Conservation (phyloP, 257 asterid species). For the Capsicum pubescens region DNA sequence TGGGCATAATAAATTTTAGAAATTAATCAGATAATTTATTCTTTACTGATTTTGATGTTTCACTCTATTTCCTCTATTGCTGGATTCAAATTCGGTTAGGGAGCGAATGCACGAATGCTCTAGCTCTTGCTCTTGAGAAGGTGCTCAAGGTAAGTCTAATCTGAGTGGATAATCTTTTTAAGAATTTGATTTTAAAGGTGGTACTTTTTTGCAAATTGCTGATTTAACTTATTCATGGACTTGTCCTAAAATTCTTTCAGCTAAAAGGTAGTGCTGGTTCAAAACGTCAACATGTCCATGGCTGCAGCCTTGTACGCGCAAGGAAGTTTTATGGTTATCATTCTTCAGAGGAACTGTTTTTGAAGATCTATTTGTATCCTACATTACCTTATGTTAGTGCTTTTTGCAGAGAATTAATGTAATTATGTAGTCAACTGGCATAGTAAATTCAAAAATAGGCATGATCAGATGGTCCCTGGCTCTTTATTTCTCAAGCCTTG, state of each 20-base stretch:
- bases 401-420: not conserved
- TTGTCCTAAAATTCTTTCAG: slow-evolving; percentile 48
- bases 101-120: slow-evolving; percentile 50
- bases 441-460: not conserved
- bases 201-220: slow-evolving; percentile 32
- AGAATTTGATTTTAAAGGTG: slow-evolving; percentile 23
- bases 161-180: slow-evolving; percentile 26
- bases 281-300: slow-evolving; percentile 92
- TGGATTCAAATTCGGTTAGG: slow-evolving; percentile 51
- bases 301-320: slow-evolving; percentile 81
- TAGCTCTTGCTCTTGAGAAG: slow-evolving; percentile 80
- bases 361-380: slow-evolving; percentile 98
- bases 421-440: not conserved
- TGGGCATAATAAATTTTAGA: not conserved
- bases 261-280: slow-evolving; percentile 78
- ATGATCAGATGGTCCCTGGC: not conserved
- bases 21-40: not conserved
- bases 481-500: not conserved
- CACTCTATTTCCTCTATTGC: slow-evolving; percentile 27
- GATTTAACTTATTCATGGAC: slow-evolving; percentile 28
- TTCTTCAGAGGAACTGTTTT: slow-evolving; percentile 83
- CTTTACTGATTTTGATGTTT: not conserved
- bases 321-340: slow-evolving; percentile 90
- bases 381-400: not conserved
- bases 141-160: slow-evolving; percentile 68